Percentiles rank a stretch among this genome's conserved stretches.
Evolutionary conservation across 805 yeast genomes (phyloP).

Genomic region (Teunomyces barrocoloradensis): DNA sequence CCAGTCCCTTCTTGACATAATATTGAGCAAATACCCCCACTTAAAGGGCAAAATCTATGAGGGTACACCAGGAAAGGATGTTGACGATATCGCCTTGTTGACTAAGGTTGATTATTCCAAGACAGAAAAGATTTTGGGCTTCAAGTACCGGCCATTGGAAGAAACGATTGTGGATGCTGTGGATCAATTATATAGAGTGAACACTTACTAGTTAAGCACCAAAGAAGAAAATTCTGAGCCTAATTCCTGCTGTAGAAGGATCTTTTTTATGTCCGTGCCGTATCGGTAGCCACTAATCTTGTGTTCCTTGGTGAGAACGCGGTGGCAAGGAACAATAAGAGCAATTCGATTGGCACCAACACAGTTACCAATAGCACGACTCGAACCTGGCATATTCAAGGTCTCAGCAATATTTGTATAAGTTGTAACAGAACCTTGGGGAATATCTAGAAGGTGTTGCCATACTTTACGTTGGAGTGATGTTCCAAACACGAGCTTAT

Average conservation of each 20-base stretch:
- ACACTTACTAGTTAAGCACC: neutral
- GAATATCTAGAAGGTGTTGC: conserved; percentile 23
- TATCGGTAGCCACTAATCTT: conserved; percentile 38
- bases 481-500: conserved; percentile 37
- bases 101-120: conserved; percentile 14
- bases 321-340: conserved; percentile 43
- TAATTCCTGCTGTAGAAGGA: conserved; percentile 17
- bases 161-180: conserved; percentile 23
- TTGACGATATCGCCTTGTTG: conserved; percentile 4
- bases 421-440: conserved; percentile 26
- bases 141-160: conserved; percentile 18
- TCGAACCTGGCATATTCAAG: conserved; percentile 26
- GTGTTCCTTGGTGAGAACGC: conserved; percentile 31
- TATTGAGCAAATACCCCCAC: conserved; percentile 22
- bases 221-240: conserved; percentile 2
- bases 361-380: conserved; percentile 41
- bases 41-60: conserved; percentile 13
- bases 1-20: conserved; percentile 19
- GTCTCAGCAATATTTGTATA: conserved; percentile 31
- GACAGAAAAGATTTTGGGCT: conserved; percentile 20
- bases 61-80: conserved; percentile 16
- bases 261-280: conserved; percentile 33
- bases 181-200: conserved; percentile 13
- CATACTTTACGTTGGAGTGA: conserved; percentile 37
- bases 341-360: conserved; percentile 41